Percentiles rank a stretch among this genome's conserved stretches.
phyloP scores from a whole-genome alignment of 106 monocot genomes.

The Allium sativum region DNA sequence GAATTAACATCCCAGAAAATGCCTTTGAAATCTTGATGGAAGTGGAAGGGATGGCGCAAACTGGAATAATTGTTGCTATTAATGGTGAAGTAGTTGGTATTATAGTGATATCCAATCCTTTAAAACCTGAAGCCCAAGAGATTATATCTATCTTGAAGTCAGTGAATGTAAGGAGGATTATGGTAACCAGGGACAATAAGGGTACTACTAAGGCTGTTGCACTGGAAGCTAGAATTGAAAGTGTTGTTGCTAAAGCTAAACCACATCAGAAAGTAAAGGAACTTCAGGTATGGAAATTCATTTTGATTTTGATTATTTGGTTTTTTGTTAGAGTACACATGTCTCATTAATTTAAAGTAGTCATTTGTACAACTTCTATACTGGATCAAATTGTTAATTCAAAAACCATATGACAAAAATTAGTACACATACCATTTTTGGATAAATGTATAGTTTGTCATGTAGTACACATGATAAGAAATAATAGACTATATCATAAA shows the following conservation, averaged over 20 bases:
- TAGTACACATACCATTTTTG: too few species aligned
- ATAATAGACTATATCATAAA: too few species aligned
- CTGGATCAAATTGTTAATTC: too few species aligned
- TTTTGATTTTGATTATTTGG: too few species aligned
- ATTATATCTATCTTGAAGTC: conserved; percentile 73
- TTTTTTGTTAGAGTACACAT: too few species aligned
- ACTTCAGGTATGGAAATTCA: conserved; percentile 71
- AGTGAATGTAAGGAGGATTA: conserved; percentile 79
- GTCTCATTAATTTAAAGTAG: too few species aligned
- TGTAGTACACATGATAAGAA: too few species aligned
- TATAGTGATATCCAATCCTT: conserved; percentile 74
- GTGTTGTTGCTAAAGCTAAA: conserved; percentile 66
- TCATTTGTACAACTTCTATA: too few species aligned
- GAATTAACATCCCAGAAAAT: conserved; percentile 41
- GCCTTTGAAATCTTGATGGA: conserved; percentile 60
- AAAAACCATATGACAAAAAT: too few species aligned
- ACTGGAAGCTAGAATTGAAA: conserved; percentile 58
- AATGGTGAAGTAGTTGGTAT: conserved; percentile 55
- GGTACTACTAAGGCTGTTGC: conserved; percentile 83
- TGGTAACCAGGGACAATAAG: conserved; percentile 96
- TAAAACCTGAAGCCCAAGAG: conserved; percentile 66
- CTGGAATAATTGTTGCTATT: conserved; percentile 61
- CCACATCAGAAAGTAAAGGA: conserved; percentile 75
- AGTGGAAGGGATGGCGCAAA: conserved; percentile 55
- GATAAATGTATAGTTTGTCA: too few species aligned